These are phyloP conservation scores for Globisporangium radiosum DNA, from an alignment of 352 stramenopile species.

Conservation along the genomic window DNA sequence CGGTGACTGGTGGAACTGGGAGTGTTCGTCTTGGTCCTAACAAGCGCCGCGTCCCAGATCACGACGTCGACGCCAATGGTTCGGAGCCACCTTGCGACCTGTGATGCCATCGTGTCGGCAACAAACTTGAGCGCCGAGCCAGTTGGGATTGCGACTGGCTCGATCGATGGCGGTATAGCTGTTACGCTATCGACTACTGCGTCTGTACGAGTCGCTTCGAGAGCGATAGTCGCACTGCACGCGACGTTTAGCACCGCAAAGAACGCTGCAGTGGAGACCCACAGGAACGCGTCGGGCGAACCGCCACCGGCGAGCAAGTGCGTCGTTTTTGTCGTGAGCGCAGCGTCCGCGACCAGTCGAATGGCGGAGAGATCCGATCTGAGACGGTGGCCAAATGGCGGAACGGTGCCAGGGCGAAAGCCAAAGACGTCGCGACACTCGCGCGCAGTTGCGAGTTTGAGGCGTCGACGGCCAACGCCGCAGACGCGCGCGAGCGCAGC, in stretches of 20 bases:
- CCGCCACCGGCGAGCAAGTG: constrained; percentile 45
- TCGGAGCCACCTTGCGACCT: constrained; percentile 69
- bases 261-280: constrained; percentile 30
- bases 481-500: constrained; percentile 40
- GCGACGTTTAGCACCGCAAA: constrained; percentile 35
- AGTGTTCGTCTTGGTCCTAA: constrained; percentile 14
- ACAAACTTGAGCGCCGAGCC: constrained; percentile 51
- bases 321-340: constrained; percentile 20
- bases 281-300: constrained; percentile 34
- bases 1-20: constrained; percentile 21
- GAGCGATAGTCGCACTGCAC: constrained; percentile 25
- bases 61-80: constrained; percentile 72
- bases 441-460: constrained; percentile 55
- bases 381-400: constrained; percentile 41
- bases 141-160: background rate
- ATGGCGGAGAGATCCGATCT: constrained; percentile 3
- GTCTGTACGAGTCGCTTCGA: constrained; percentile 12
- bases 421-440: constrained; percentile 60
- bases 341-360: constrained; percentile 34
- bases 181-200: constrained; percentile 1
- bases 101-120: constrained; percentile 67
- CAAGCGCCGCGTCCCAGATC: constrained; percentile 40
- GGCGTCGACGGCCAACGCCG: constrained; percentile 45
- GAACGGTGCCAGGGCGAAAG: constrained; percentile 55
- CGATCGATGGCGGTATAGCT: background rate